Conservation (phyloP, 2,329 filamentous ascomycete species). For the Paraphoma sp. region DNA sequence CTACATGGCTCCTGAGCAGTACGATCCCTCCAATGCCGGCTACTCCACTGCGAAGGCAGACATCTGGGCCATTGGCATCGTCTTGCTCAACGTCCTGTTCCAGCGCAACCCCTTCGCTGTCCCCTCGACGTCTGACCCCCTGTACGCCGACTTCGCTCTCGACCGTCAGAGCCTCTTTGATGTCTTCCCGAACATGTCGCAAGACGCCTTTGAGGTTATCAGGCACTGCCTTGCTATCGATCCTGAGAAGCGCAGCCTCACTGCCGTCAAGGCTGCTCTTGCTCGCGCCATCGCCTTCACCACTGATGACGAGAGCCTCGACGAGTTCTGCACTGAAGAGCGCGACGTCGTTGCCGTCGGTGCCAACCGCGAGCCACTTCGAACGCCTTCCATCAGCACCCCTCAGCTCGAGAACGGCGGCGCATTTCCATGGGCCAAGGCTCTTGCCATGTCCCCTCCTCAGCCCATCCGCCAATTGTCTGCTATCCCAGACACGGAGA, state of each 20-base stretch:
- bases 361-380: slow-evolving; percentile 91
- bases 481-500: slow-evolving; percentile 78
- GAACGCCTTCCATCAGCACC: slow-evolving; percentile 92
- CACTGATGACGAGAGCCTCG: slow-evolving; percentile 85
- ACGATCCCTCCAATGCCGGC: slow-evolving; percentile 83
- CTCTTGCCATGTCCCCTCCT: slow-evolving; percentile 76
- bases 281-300: slow-evolving; percentile 87
- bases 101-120: slow-evolving; percentile 95
- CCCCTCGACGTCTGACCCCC: slow-evolving; percentile 85
- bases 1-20: slow-evolving; percentile 99
- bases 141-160: slow-evolving; percentile 91
- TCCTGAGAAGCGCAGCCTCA: slow-evolving; percentile 83
- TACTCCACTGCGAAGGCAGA: slow-evolving; percentile 95
- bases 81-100: slow-evolving; percentile 94
- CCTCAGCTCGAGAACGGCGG: slow-evolving; percentile 77
- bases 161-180: slow-evolving; percentile 97
- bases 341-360: slow-evolving; percentile 76
- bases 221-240: slow-evolving; percentile 90
- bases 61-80: slow-evolving; percentile 97
- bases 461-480: slow-evolving; percentile 82
- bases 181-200: slow-evolving; percentile 97
- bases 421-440: slow-evolving; percentile 94
- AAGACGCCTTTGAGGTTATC: slow-evolving; percentile 95
- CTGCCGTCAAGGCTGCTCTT: slow-evolving; percentile 78
- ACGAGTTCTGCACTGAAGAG: slow-evolving; percentile 91